Evolutionary conservation across 495 filamentous ascomycete species (phyloP).

Genomic region (Aspergillus hancockii): DNA sequence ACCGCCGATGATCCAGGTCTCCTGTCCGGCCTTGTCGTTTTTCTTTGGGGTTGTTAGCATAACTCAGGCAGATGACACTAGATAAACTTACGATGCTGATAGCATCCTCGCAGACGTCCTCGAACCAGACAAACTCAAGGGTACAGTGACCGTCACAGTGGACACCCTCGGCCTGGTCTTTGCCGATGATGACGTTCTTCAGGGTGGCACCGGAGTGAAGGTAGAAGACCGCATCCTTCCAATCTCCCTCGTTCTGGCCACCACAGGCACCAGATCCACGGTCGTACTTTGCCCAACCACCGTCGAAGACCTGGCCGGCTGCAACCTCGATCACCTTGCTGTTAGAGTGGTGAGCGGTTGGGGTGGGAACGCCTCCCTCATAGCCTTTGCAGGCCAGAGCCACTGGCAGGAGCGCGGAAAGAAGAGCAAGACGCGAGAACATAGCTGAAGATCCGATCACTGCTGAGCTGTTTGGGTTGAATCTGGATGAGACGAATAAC

Average conservation of each 20-base stretch:
- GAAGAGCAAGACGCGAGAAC: constrained; percentile 4
- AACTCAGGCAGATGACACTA: neutral
- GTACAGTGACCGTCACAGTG: constrained; percentile 21
- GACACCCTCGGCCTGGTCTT: constrained; percentile 22
- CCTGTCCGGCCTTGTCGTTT: constrained; percentile 20
- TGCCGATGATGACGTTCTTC: constrained; percentile 23
- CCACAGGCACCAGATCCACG: constrained; percentile 22
- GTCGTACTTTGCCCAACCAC: constrained; percentile 23
- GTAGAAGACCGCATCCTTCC: constrained; percentile 21
- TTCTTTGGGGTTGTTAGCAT: constrained; percentile 6
- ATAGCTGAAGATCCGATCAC: neutral
- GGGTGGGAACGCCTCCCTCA: constrained; percentile 20
- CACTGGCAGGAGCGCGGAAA: constrained; percentile 5
- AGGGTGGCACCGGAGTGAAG: constrained; percentile 19
- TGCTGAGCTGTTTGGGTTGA: neutral
- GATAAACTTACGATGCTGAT: constrained; percentile 18
- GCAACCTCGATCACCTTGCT: constrained; percentile 19
- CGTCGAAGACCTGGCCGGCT: constrained; percentile 19
- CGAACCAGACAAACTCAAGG: constrained; percentile 25
- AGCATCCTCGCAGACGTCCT: constrained; percentile 24
- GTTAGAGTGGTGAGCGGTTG: constrained; percentile 15
- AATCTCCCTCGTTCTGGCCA: constrained; percentile 11
- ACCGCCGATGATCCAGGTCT: constrained; percentile 49
- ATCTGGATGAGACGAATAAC: neutral
- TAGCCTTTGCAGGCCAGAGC: constrained; percentile 22